Percentiles rank a stretch among this genome's conserved stretches.
Evolutionary conservation across 495 filamentous ascomycete genomes (phyloP).

Genomic region (Neurospora sp.): DNA sequence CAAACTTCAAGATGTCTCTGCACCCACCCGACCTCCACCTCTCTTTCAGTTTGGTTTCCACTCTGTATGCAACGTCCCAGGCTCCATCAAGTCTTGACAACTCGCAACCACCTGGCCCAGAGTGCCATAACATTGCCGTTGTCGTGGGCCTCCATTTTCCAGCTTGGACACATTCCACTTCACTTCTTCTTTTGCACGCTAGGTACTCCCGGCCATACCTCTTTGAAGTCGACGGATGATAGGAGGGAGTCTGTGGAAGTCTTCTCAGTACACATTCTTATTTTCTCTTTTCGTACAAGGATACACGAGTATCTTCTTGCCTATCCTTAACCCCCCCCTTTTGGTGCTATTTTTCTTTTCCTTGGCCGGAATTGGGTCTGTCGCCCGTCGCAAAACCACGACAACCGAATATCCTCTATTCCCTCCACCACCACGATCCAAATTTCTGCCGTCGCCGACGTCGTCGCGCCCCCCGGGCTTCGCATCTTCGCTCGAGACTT

Average conservation of each 20-base stretch:
- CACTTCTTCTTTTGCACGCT: background rate
- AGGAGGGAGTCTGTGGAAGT: background rate
- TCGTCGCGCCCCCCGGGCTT: background rate
- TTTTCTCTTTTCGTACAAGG: background rate
- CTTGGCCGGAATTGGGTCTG: background rate
- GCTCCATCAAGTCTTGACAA: background rate
- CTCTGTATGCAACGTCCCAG: background rate
- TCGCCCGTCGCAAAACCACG: background rate
- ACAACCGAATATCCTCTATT: background rate
- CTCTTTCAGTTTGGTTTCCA: background rate
- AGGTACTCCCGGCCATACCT: background rate
- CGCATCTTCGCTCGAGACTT: background rate
- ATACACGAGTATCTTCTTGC: background rate
- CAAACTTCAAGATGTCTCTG: background rate
- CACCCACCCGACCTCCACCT: background rate
- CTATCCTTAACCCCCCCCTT: background rate
- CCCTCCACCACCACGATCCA: background rate
- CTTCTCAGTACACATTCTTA: background rate
- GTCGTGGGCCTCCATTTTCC: background rate
- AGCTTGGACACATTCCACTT: background rate
- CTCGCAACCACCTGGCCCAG: background rate
- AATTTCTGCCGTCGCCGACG: background rate
- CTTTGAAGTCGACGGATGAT: background rate
- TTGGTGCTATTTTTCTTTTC: background rate
- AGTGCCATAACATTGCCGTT: background rate